phyloP scores from a whole-genome alignment of 2,329 filamentous ascomycete species.

The Aureobasidium sp. region DNA sequence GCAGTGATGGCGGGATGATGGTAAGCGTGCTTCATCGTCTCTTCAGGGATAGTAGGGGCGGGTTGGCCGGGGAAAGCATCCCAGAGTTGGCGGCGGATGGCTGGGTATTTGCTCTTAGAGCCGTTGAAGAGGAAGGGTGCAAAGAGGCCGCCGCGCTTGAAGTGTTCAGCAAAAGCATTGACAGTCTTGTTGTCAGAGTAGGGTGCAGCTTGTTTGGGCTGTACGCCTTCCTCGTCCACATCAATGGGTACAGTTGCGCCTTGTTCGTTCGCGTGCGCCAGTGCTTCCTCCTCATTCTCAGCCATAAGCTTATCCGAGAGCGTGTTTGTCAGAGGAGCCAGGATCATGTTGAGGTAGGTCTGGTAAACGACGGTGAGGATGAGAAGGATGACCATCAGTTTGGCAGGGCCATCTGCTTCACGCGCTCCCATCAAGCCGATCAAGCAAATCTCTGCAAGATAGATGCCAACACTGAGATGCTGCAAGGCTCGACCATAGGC shows the following conservation, averaged over 20 bases:
- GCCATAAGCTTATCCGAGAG: slow-evolving; percentile 19
- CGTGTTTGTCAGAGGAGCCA: slow-evolving; percentile 24
- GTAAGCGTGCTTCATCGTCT: slow-evolving; percentile 32
- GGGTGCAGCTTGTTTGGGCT: slow-evolving; percentile 3
- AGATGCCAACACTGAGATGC: slow-evolving; percentile 37
- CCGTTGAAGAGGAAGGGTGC: slow-evolving; percentile 8
- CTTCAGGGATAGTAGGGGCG: slow-evolving; percentile 15
- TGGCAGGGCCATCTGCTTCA: slow-evolving; percentile 30
- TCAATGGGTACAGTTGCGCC: slow-evolving; percentile 16
- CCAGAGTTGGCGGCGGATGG: neutral
- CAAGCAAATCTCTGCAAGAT: slow-evolving; percentile 36
- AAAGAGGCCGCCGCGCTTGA: slow-evolving; percentile 7
- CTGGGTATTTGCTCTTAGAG: neutral
- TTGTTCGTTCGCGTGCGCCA: slow-evolving; percentile 19
- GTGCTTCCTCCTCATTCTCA: slow-evolving; percentile 2
- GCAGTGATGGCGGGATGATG: slow-evolving; percentile 35
- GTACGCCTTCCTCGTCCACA: slow-evolving; percentile 14
- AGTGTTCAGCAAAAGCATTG: neutral
- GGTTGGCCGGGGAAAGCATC: slow-evolving; percentile 15
- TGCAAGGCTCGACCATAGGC: slow-evolving; percentile 35
- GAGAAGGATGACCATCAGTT: slow-evolving; percentile 32
- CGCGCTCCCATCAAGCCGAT: slow-evolving; percentile 38
- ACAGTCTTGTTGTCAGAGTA: slow-evolving; percentile 6
- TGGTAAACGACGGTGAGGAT: slow-evolving; percentile 33
- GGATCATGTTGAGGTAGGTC: slow-evolving; percentile 24